A percentile compares a stretch with the other conserved stretches of the same genome.
Evolutionary conservation across 805 yeast species (phyloP).

Genomic region (Ogataea ganodermae): DNA sequence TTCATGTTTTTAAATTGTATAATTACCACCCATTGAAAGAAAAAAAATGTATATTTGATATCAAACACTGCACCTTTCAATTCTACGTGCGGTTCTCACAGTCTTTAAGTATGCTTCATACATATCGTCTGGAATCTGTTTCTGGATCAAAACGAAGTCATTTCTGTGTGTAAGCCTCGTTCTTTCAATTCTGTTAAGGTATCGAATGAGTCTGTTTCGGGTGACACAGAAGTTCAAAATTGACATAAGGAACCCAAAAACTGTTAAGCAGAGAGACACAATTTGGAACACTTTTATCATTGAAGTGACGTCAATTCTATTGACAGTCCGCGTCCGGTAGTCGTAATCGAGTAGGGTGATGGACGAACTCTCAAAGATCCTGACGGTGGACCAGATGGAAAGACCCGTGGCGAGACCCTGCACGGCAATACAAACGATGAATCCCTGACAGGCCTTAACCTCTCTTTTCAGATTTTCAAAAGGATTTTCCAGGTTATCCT

Average conservation of each 20-base stretch:
- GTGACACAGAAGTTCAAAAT: slow-evolving; percentile 27
- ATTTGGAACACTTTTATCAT: slow-evolving; percentile 27
- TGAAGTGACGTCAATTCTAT: slow-evolving; percentile 23
- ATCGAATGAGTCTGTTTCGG: slow-evolving; percentile 27
- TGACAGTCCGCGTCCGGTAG: slow-evolving; percentile 12
- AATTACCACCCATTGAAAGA: background rate
- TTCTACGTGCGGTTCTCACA: slow-evolving; percentile 7
- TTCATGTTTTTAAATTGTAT: slow-evolving; percentile 1
- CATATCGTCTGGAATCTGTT: slow-evolving; percentile 21
- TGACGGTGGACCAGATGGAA: slow-evolving; percentile 26
- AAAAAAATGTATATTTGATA: background rate
- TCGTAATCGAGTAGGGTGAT: slow-evolving; percentile 18
- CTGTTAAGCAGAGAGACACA: slow-evolving; percentile 24
- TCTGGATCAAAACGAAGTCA: background rate
- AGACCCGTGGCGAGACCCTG: slow-evolving; percentile 24
- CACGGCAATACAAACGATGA: slow-evolving; percentile 20
- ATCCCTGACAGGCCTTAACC: slow-evolving; percentile 24
- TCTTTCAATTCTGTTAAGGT: slow-evolving; percentile 29
- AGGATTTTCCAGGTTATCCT: slow-evolving; percentile 29
- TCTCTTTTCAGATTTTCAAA: slow-evolving; percentile 28
- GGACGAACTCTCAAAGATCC: slow-evolving; percentile 15
- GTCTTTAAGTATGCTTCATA: slow-evolving; percentile 25
- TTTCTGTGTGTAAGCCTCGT: slow-evolving; percentile 1
- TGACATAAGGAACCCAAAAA: slow-evolving; percentile 24
- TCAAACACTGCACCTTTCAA: slow-evolving; percentile 5